These are phyloP conservation scores for Taphrina wiesneri DNA, from an alignment of 1,139 yeast genomes.

Conservation along the genomic window DNA sequence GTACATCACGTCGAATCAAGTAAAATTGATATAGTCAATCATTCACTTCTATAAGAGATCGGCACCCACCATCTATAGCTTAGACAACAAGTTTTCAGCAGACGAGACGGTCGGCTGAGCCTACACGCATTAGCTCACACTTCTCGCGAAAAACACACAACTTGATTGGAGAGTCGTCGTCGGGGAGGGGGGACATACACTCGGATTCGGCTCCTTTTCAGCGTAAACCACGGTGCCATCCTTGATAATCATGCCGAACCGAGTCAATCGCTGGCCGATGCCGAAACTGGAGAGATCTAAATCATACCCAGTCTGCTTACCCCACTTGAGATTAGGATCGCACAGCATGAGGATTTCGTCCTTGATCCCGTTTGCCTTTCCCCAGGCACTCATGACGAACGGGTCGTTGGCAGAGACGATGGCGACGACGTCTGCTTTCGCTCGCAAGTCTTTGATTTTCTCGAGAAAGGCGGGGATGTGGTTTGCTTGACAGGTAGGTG, in stretches of 20 bases:
- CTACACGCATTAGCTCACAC: not conserved
- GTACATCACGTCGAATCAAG: no score
- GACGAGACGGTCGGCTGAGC: conserved; percentile 23
- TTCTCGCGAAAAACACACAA: not conserved
- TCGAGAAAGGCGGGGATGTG: conserved; percentile 60
- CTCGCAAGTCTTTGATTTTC: conserved; percentile 53
- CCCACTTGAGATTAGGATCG: conserved; percentile 29
- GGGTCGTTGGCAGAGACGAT: conserved; percentile 81
- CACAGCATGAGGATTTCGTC: conserved; percentile 46
- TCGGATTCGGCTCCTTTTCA: conserved; percentile 62
- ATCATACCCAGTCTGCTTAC: conserved; percentile 58
- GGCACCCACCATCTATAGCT: conserved; percentile 6
- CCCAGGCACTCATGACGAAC: conserved; percentile 63
- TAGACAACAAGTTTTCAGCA: conserved; percentile 17
- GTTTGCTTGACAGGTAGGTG: conserved; percentile 80
- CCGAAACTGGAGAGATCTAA: conserved; percentile 60
- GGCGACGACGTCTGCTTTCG: conserved; percentile 68
- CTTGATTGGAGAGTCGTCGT: not conserved
- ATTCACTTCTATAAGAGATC: no score
- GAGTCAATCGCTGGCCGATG: conserved; percentile 63
- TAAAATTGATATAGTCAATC: not conserved
- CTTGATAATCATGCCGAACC: conserved; percentile 71
- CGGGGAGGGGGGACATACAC: conserved; percentile 53
- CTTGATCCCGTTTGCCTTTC: conserved; percentile 44
- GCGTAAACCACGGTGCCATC: conserved; percentile 65